Evolutionary conservation across 148 eudicot genomes (phyloP).

Genomic region (Vaccinium corymbosum): DNA sequence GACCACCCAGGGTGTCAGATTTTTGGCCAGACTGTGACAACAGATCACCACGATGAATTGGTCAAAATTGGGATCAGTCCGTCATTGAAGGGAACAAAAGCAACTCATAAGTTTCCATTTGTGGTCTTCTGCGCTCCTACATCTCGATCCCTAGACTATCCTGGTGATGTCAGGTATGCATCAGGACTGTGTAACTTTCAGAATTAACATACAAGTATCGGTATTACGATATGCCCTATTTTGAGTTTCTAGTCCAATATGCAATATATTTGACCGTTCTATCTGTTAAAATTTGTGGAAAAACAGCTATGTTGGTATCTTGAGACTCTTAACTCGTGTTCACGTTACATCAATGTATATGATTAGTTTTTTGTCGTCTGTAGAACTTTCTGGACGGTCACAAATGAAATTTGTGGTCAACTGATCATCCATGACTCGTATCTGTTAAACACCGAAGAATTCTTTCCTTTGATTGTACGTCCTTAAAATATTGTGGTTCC

Average conservation of each 20-base stretch:
- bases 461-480: background rate
- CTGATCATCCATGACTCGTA: background rate
- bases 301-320: background rate
- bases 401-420: background rate
- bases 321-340: background rate
- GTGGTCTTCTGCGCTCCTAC: conserved; percentile 95
- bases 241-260: background rate
- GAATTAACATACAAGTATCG: background rate
- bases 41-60: conserved; percentile 76
- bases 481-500: background rate
- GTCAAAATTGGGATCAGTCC: conserved; percentile 63
- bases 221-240: background rate
- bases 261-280: background rate
- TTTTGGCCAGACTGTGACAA: conserved; percentile 64
- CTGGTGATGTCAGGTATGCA: conserved; percentile 68
- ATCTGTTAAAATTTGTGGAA: background rate
- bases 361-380: background rate
- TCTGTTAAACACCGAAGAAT: background rate
- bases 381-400: background rate
- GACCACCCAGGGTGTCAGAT: conserved; percentile 66
- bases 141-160: conserved; percentile 51
- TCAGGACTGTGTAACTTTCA: background rate
- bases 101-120: conserved; percentile 47
- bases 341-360: background rate
- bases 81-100: conserved; percentile 43